Evolutionary conservation across 2,329 filamentous ascomycete species (phyloP).

Genomic region (Colletotrichum tofieldiae): DNA sequence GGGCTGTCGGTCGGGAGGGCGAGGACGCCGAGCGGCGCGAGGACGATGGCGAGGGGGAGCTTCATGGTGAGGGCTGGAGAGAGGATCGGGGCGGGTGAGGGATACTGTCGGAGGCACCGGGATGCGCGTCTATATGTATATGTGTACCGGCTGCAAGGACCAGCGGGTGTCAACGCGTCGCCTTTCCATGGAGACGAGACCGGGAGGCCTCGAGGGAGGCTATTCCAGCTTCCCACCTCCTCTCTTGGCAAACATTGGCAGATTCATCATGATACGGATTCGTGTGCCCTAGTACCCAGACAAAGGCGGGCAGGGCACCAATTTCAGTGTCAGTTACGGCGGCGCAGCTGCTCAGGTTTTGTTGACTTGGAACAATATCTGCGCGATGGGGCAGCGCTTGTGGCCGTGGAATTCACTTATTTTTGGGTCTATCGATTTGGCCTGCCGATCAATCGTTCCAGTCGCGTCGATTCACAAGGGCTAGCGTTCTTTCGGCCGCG

Average conservation of each 20-base stretch:
- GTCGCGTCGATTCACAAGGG: background rate
- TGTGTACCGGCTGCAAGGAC: background rate
- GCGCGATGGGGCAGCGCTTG: background rate
- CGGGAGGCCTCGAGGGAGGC: background rate
- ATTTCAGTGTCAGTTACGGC: background rate
- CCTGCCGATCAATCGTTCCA: background rate
- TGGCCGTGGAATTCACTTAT: conserved; percentile 2
- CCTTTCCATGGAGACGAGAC: background rate
- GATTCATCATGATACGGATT: background rate
- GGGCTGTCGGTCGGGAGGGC: conserved; percentile 61
- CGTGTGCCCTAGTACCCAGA: background rate
- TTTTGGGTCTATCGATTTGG: background rate
- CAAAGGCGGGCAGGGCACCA: background rate
- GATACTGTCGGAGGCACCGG: background rate
- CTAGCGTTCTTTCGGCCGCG: background rate
- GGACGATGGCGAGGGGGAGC: conserved; percentile 52
- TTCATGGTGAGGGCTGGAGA: conserved; percentile 34
- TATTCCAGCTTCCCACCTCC: background rate
- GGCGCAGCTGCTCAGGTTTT: background rate
- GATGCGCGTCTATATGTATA: background rate
- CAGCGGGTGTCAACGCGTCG: too few species aligned
- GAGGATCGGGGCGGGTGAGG: background rate
- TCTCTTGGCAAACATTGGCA: conserved; percentile 3
- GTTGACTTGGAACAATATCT: background rate
- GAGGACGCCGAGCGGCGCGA: conserved; percentile 57